Conservation (phyloP, 2,329 filamentous ascomycete species). For the Plenodomus tracheiphilus region DNA sequence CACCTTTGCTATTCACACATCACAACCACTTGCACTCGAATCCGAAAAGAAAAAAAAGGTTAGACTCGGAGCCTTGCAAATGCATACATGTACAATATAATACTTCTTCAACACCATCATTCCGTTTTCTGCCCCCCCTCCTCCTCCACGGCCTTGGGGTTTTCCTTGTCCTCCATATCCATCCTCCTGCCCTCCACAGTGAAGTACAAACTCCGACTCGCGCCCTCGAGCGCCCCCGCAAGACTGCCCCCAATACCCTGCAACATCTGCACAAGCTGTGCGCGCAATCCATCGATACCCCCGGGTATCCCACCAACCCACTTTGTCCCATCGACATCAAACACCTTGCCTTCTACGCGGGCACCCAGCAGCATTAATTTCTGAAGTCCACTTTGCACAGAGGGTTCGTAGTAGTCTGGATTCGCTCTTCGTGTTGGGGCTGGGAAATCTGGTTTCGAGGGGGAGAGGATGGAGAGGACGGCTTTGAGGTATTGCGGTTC, state of each 20-base stretch:
- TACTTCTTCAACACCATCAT: no score
- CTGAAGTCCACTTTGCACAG: conserved; percentile 78
- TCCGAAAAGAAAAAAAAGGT: no score
- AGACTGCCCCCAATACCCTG: conserved; percentile 78
- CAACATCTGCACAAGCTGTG: conserved; percentile 79
- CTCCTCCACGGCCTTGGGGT: conserved; percentile 29
- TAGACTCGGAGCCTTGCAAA: no score
- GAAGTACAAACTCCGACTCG: conserved; percentile 80
- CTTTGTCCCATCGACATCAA: conserved; percentile 72
- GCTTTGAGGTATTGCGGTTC: conserved; percentile 83
- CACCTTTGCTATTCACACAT: no score
- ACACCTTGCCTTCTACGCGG: conserved; percentile 80
- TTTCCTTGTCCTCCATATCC: conserved; percentile 75
- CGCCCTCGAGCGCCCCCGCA: conserved; percentile 76
- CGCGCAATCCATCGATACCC: conserved; percentile 77
- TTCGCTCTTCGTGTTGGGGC: conserved; percentile 74
- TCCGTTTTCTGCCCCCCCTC: conserved; percentile 7
- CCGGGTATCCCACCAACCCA: conserved; percentile 79
- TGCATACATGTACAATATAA: no score
- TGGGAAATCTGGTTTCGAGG: conserved; percentile 69
- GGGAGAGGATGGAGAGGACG: conserved; percentile 76
- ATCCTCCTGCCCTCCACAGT: conserved; percentile 81
- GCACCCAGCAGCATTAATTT: conserved; percentile 89
- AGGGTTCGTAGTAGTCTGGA: conserved; percentile 78
- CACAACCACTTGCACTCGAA: no score